These are phyloP conservation scores for Tuctoria greenei DNA, from an alignment of 176 grass and related monocot species.

Conservation along the genomic window DNA sequence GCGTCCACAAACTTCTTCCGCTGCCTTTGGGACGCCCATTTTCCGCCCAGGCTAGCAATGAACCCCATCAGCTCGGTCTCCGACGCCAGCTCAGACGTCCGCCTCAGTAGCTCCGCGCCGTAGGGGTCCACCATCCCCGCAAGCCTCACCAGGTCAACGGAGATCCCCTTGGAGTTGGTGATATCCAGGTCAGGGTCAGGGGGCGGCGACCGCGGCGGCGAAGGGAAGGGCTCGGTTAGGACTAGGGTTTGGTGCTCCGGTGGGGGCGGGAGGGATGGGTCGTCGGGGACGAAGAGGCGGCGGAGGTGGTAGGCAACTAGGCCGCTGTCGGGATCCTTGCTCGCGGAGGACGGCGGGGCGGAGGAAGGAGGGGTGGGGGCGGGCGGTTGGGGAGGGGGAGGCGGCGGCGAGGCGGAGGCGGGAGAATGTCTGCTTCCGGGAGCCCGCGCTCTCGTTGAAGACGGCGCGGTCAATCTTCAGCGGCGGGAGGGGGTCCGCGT, in stretches of 20 bases:
- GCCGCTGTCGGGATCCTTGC: constrained; percentile 5
- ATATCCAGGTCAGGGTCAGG: constrained; percentile 55
- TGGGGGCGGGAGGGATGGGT: constrained; percentile 11
- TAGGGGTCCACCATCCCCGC: constrained; percentile 54
- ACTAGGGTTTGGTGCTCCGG: constrained; percentile 55
- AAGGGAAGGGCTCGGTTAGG: neutral
- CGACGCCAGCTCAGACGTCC: constrained; percentile 49
- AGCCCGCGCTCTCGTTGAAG: constrained; percentile 97
- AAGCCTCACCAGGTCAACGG: constrained; percentile 67
- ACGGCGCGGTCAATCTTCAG: constrained; percentile 78
- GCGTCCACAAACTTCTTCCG: constrained; percentile 76
- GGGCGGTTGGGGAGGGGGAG: constrained; percentile 22
- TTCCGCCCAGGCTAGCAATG: constrained; percentile 64
- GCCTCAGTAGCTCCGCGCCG: constrained; percentile 52
- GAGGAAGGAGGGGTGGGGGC: constrained; percentile 30
- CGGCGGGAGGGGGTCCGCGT: constrained; percentile 43
- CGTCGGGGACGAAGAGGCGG: constrained; percentile 48
- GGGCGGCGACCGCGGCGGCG: constrained; percentile 16
- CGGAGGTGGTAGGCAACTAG: constrained; percentile 59
- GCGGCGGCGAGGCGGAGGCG: constrained; percentile 62
- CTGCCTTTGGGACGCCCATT: constrained; percentile 55
- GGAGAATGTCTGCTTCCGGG: constrained; percentile 87
- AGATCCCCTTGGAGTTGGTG: constrained; percentile 57
- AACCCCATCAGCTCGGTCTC: constrained; percentile 66
- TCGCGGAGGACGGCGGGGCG: neutral